A percentile compares a stretch with the other conserved stretches of the same genome.
Evolutionary conservation across 768 basidiomycete genomes (phyloP).

Genomic region (Lentinula lateritia): DNA sequence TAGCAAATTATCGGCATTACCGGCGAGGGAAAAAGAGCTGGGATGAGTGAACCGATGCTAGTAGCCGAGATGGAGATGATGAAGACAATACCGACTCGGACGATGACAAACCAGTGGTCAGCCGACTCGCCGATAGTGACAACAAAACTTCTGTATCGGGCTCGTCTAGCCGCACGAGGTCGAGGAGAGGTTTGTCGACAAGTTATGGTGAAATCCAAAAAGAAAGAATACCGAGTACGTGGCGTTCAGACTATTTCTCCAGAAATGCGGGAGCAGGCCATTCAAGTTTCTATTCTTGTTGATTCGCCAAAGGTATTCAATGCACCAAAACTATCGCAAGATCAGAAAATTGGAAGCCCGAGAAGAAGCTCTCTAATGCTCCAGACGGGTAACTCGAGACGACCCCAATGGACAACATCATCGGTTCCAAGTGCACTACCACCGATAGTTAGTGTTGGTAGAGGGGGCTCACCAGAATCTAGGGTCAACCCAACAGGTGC

Average conservation of each 20-base stretch:
- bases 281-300: constrained; percentile 45
- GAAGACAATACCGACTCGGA: too few relatives aligned
- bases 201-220: constrained; percentile 33
- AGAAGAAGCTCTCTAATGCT: background rate
- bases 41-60: too few relatives aligned
- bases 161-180: too few relatives aligned
- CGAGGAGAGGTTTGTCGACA: constrained; percentile 17
- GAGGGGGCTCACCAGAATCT: too few relatives aligned
- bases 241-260: constrained; percentile 67
- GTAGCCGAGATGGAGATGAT: too few relatives aligned
- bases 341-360: constrained; percentile 13
- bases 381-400: background rate
- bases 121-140: constrained; percentile 31
- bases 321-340: constrained; percentile 7
- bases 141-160: constrained; percentile 18
- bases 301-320: constrained; percentile 18
- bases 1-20: too few relatives aligned
- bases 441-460: too few relatives aligned
- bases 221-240: constrained; percentile 54
- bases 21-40: too few relatives aligned
- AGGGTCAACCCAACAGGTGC: too few relatives aligned
- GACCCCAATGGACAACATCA: constrained; percentile 1
- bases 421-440: background rate
- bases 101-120: constrained; percentile 6
- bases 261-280: constrained; percentile 47